phyloP scores from a whole-genome alignment of 176 grass and related monocot genomes.

The Musa itinerans region DNA sequence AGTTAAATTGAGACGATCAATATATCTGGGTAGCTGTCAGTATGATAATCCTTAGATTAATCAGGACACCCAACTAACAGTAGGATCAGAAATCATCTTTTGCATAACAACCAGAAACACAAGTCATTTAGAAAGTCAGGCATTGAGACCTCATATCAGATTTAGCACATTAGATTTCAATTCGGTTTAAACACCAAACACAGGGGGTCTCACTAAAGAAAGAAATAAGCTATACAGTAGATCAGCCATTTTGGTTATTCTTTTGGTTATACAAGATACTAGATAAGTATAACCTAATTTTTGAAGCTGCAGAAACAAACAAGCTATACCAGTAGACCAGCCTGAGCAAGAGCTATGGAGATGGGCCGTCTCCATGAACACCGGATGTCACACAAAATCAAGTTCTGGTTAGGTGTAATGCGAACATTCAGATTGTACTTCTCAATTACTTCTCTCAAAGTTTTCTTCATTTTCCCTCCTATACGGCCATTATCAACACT shows the following conservation, averaged over 20 bases:
- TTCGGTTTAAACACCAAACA: no score
- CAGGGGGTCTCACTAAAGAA: no score
- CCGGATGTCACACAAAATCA: conserved; percentile 78
- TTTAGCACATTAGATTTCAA: not conserved
- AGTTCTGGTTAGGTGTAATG: conserved; percentile 91
- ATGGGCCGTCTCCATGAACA: conserved; percentile 59
- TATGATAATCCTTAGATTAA: conserved; percentile 20
- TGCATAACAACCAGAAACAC: not conserved
- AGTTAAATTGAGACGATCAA: conserved; percentile 82
- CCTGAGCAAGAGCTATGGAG: conserved; percentile 57
- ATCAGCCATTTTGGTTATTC: no score
- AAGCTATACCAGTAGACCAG: conserved; percentile 66
- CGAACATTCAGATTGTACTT: conserved; percentile 73
- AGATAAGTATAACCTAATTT: not conserved
- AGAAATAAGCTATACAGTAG: no score
- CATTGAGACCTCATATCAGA: not conserved
- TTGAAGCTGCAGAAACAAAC: conserved; percentile 1
- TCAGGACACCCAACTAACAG: not conserved
- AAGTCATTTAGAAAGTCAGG: not conserved
- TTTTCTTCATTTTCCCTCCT: conserved; percentile 67
- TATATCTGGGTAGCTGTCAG: conserved; percentile 60
- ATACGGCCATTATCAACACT: conserved; percentile 92
- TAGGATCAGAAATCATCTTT: not conserved
- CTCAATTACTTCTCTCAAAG: conserved; percentile 84
- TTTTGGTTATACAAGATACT: not conserved